A percentile compares a stretch with the other conserved stretches of the same genome.
These are phyloP conservation scores for Pichia norvegensis DNA, from an alignment of 1,139 yeast genomes.

Conservation along the genomic window DNA sequence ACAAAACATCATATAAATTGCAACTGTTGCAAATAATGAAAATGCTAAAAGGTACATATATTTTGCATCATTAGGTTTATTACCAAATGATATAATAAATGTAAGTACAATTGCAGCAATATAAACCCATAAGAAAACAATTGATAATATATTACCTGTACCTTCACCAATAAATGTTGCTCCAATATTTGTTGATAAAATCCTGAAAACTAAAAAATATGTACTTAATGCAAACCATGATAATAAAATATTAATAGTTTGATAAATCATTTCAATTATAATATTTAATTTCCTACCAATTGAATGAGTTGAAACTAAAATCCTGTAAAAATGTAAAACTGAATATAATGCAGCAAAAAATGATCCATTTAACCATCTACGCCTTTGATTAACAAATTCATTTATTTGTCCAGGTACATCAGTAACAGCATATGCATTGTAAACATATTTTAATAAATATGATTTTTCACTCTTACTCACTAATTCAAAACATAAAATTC, in stretches of 20 bases:
- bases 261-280: conserved; percentile 65
- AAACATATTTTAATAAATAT: conserved; percentile 64
- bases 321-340: conserved; percentile 58
- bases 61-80: conserved; percentile 88
- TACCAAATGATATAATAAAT: conserved; percentile 87
- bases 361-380: conserved; percentile 83
- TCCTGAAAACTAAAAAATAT: conserved; percentile 67
- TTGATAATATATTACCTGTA: conserved; percentile 62
- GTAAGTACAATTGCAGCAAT: conserved; percentile 80
- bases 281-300: conserved; percentile 51
- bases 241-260: conserved; percentile 53
- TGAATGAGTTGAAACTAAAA: conserved; percentile 62
- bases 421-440: conserved; percentile 71
- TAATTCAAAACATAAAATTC: conserved; percentile 74
- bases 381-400: conserved; percentile 68
- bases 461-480: conserved; percentile 59
- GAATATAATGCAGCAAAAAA: conserved; percentile 78
- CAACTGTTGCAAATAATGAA: conserved; percentile 77
- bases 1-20: conserved; percentile 87
- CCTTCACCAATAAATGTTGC: conserved; percentile 39
- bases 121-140: conserved; percentile 82
- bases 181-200: conserved; percentile 45
- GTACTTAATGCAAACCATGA: conserved; percentile 76
- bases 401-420: conserved; percentile 72
- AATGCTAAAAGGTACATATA: conserved; percentile 71